A percentile compares a stretch with the other conserved stretches of the same genome.
Evolutionary conservation across 1,284 basidiomycete species (phyloP).

Genomic region (Austroboletus rostrupii): DNA sequence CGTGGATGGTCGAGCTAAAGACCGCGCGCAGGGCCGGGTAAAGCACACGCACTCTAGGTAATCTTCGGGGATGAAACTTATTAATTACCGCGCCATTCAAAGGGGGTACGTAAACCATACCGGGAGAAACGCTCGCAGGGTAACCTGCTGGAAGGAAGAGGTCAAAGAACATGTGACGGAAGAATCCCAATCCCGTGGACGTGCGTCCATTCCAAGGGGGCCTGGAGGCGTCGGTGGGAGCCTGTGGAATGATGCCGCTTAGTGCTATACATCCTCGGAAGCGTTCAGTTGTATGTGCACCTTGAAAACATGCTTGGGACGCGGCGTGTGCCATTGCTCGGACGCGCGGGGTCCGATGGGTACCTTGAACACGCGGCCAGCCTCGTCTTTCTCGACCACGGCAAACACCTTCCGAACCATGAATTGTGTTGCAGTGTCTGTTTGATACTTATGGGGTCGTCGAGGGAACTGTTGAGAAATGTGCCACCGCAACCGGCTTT

Average conservation of each 20-base stretch:
- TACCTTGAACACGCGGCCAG: constrained; percentile 20
- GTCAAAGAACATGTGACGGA: constrained; percentile 36
- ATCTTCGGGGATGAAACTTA: constrained; percentile 18
- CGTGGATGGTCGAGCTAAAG: not conserved
- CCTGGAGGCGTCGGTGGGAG: not conserved
- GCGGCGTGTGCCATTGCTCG: not conserved
- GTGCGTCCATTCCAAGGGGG: not conserved
- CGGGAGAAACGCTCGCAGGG: constrained; percentile 55
- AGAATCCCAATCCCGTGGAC: not conserved
- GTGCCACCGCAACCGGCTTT: too few relatives aligned
- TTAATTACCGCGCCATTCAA: not conserved
- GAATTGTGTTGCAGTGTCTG: too few relatives aligned
- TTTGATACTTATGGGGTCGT: too few relatives aligned
- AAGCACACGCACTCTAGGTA: constrained; percentile 28
- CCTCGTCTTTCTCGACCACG: constrained; percentile 25
- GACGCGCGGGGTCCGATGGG: constrained; percentile 10
- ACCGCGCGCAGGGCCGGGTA: not conserved
- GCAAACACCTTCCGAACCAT: not conserved
- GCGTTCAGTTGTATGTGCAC: constrained; percentile 2
- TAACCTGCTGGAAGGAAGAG: constrained; percentile 62
- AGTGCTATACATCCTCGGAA: not conserved
- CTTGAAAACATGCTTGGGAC: constrained; percentile 4
- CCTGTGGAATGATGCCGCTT: constrained; percentile 4
- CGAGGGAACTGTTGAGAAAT: not conserved
- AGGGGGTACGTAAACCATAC: constrained; percentile 28